phyloP scores from a whole-genome alignment of 371 early-diverging fungal species.

The Rhizopus delemar region DNA sequence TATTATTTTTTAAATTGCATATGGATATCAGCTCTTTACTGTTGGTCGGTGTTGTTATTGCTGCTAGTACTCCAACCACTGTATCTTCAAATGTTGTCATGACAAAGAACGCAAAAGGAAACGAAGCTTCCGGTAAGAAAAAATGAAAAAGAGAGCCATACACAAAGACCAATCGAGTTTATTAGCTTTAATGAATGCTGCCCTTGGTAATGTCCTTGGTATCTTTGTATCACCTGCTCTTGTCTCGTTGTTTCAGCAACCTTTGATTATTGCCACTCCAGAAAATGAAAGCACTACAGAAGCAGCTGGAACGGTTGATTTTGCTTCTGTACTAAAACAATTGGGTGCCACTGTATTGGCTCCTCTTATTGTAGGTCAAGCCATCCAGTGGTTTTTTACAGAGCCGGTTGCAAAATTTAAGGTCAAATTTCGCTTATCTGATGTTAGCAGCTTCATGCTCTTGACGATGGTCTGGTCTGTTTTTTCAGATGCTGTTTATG shows the following conservation, averaged over 20 bases:
- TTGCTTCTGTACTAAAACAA: conserved; percentile 57
- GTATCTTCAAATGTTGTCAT: conserved; percentile 80
- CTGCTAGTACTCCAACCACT: conserved; percentile 74
- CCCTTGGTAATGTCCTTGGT: conserved; percentile 72
- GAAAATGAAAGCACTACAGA: conserved; percentile 43
- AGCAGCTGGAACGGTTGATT: conserved; percentile 50
- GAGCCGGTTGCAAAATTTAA: conserved; percentile 51
- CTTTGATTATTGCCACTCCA: conserved; percentile 42
- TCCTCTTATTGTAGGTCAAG: conserved; percentile 69
- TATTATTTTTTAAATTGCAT: conserved; percentile 48
- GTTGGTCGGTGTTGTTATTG: conserved; percentile 67
- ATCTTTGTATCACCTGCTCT: conserved; percentile 72
- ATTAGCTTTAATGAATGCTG: conserved; percentile 66
- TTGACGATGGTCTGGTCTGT: conserved; percentile 75
- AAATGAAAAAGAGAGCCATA: too few relatives aligned
- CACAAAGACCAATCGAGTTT: too few relatives aligned
- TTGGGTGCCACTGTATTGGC: conserved; percentile 65
- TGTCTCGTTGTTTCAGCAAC: conserved; percentile 41
- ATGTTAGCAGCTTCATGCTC: conserved; percentile 60
- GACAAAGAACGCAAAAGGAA: conserved; percentile 75
- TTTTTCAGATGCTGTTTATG: conserved; percentile 71
- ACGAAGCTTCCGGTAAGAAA: conserved; percentile 59
- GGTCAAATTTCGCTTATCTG: conserved; percentile 55
- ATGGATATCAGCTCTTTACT: conserved; percentile 57
- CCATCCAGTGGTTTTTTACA: conserved; percentile 62